These are phyloP conservation scores for Sclerotinia spermophila DNA, from an alignment of 2,329 filamentous ascomycete genomes.

Conservation along the genomic window DNA sequence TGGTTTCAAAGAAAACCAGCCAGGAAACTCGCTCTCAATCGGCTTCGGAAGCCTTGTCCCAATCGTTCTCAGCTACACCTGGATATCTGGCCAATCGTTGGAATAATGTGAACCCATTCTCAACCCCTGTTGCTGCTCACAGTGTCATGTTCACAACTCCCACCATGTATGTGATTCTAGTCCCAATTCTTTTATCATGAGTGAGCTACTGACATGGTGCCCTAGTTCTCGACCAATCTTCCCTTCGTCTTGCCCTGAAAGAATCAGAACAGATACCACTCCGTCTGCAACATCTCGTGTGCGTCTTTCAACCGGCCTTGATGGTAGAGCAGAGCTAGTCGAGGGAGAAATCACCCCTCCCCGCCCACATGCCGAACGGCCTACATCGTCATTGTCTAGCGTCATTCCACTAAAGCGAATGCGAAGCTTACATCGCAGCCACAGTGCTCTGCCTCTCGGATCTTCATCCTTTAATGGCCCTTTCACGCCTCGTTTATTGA, in stretches of 20 bases:
- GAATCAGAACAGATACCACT: constrained; percentile 26
- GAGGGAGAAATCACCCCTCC: constrained; percentile 65
- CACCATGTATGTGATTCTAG: constrained; percentile 42
- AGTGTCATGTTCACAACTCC: constrained; percentile 37
- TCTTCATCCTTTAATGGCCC: constrained; percentile 41
- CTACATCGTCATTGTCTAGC: constrained; percentile 45
- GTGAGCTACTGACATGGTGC: constrained; percentile 10
- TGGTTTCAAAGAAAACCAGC: not conserved
- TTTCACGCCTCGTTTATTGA: constrained; percentile 51
- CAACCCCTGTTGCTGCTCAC: constrained; percentile 45
- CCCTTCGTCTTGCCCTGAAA: constrained; percentile 35
- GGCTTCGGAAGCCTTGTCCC: constrained; percentile 23
- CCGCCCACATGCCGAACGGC: constrained; percentile 49
- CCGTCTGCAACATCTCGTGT: constrained; percentile 43
- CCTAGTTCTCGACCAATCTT: constrained; percentile 28
- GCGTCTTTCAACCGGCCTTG: constrained; percentile 76
- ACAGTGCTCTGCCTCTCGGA: constrained; percentile 60
- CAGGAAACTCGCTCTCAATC: constrained; percentile 25
- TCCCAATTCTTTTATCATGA: not conserved
- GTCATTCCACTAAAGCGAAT: constrained; percentile 37
- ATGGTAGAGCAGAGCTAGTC: constrained; percentile 86
- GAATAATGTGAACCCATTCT: constrained; percentile 50
- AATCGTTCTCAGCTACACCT: constrained; percentile 36
- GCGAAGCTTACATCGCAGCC: constrained; percentile 63
- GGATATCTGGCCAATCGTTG: constrained; percentile 49